These are phyloP conservation scores for Apiospora sp. DNA, from an alignment of 2,329 filamentous ascomycete species.

Conservation along the genomic window DNA sequence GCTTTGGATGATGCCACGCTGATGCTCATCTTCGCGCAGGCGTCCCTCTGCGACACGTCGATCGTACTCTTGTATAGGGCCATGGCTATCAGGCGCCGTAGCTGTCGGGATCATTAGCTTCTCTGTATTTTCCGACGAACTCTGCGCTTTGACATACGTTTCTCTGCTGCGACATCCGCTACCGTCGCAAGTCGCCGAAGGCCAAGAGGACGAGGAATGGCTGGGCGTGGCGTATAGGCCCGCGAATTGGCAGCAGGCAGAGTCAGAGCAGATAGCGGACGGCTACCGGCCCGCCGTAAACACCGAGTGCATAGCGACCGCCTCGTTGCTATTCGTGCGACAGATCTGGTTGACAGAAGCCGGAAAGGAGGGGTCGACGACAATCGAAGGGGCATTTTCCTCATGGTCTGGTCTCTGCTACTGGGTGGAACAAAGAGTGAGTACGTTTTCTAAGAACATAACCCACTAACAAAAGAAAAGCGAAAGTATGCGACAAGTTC, in stretches of 20 bases:
- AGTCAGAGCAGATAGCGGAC: background rate
- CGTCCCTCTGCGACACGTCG: slow-evolving; percentile 76
- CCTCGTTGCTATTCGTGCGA: slow-evolving; percentile 13
- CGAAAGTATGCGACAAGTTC: background rate
- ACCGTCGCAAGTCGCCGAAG: slow-evolving; percentile 26
- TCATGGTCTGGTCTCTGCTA: background rate
- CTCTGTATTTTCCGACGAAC: background rate
- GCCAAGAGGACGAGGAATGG: slow-evolving; percentile 12
- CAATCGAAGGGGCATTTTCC: slow-evolving; percentile 13
- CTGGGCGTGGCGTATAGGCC: background rate
- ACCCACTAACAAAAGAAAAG: background rate
- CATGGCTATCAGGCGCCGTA: slow-evolving; percentile 43
- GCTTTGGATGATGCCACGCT: slow-evolving; percentile 88
- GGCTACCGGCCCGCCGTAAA: background rate
- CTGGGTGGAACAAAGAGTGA: background rate
- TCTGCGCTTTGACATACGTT: slow-evolving; percentile 20
- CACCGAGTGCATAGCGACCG: slow-evolving; percentile 26
- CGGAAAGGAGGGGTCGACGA: slow-evolving; percentile 23
- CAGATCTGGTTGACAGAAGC: slow-evolving; percentile 24
- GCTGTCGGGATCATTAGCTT: slow-evolving; percentile 4
- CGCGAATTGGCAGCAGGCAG: background rate
- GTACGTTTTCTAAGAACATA: background rate
- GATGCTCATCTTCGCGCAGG: slow-evolving; percentile 87
- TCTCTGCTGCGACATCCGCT: slow-evolving; percentile 22
- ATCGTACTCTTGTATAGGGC: slow-evolving; percentile 90